Base-by-base conservation (phyloP, 495 filamentous ascomycete species). In the Penicilliopsis zonata region DNA sequence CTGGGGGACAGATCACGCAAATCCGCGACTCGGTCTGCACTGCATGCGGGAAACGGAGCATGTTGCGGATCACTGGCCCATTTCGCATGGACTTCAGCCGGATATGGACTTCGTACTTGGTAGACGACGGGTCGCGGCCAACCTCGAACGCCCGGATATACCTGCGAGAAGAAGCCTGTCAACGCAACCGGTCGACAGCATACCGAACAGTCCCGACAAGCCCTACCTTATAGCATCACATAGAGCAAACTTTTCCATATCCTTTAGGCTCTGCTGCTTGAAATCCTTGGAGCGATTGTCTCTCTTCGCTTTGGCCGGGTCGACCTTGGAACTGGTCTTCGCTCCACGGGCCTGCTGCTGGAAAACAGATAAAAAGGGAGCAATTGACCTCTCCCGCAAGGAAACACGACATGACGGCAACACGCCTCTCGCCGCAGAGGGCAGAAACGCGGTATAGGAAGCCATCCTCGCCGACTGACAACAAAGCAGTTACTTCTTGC, bases 111-210 rank as follows among this genome's bases (percentile, higher is more conserved):
- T 96, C 90, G 63, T 98, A 98, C 59, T 95, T 96, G 26, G 72
- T 56, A 7, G 52, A 56, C 1, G 70, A 61, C 10, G 81, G 82
- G 18, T 79, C 70, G 14, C 66, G 72, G 42, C 90, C 90, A 39
- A 95, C 90, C 69, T 98, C 90, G 38, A 78, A 72, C 22, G 90
- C 90, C 34, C 83, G 81, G 43, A 96, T 70, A 45, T 93, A 94
- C 46, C 86, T 94, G 41, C 20, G 21, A 22, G 17, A 41, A 26
- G 24, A 34, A 15, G 9, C 3, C 4, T 15, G 16, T 30, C 28
- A 31, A 20, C 20, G 30, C 18, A 37, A 59, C 29, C 49, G 39
- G 28, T 16, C 30, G 30, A 26, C 28, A 13, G 17, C 23, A 30
- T 35, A 30, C 16, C 18, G 32, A 33, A 25, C 5, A 19, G 13